Conservation (phyloP, 768 basidiomycete species). For the Phallus indusiatus region DNA sequence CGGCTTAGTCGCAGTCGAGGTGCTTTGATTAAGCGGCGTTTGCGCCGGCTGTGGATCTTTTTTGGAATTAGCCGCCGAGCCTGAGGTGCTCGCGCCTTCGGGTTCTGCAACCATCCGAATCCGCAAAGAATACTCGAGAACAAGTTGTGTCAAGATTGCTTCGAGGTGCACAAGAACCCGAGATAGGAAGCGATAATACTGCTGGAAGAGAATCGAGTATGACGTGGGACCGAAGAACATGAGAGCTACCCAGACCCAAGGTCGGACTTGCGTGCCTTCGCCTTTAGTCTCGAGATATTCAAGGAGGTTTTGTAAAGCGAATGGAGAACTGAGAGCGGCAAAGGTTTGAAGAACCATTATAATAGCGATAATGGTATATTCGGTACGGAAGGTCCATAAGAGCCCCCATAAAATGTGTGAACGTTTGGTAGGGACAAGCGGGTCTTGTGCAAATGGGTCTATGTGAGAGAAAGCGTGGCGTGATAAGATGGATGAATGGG, state of each 20-base stretch:
- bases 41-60: not conserved
- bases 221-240: slow-evolving; percentile 26
- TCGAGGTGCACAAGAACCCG: slow-evolving; percentile 40
- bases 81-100: not conserved
- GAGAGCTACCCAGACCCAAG: slow-evolving; percentile 40
- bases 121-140: slow-evolving; percentile 50
- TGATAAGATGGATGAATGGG: slow-evolving; percentile 22
- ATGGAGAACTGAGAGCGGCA: slow-evolving; percentile 11
- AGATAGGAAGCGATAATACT: slow-evolving; percentile 20
- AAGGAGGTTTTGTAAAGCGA: slow-evolving; percentile 33
- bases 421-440: slow-evolving; percentile 28
- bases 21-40: slow-evolving; percentile 14
- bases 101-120: slow-evolving; percentile 49
- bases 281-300: slow-evolving; percentile 29
- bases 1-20: slow-evolving; percentile 17
- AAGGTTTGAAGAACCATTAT: not conserved
- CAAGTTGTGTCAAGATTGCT: slow-evolving; percentile 41
- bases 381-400: slow-evolving; percentile 21
- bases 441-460: slow-evolving; percentile 18
- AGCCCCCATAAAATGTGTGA: slow-evolving; percentile 40
- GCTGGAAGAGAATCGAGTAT: slow-evolving; percentile 25
- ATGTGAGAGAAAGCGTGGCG: slow-evolving; percentile 11
- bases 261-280: slow-evolving; percentile 26
- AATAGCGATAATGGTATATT: not conserved
- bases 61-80: not conserved